Evolutionary conservation across 768 basidiomycete species (phyloP), one percentile per base, ranked within the genome.

Genomic region (Auricularia auricula-judae): DNA sequence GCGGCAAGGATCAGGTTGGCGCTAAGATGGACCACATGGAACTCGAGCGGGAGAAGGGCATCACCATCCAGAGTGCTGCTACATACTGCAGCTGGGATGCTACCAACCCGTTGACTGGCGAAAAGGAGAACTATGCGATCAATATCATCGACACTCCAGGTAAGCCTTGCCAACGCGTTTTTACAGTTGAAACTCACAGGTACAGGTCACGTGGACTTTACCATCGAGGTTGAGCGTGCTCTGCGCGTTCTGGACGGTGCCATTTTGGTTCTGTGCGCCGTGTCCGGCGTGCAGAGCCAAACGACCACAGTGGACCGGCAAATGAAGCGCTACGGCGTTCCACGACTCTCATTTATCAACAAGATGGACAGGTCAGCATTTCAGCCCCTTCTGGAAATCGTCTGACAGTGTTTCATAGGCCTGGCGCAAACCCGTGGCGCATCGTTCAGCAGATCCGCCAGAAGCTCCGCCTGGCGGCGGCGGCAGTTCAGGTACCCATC

Each of bases 21-120:
- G 97, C 97, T 7, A 99, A 99, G 80, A 99, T 99, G 97, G 97
- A 99, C 75, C 92, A 89, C 69, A 99, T 99, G 97, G 97, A 99
- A 67, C 80, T 99, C 3, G 97, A 99, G 74, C 82, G 96, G 59
- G 97, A 98, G 76, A 98, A 99, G 78, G 97, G 97, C 44, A 99
- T 99, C 70, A 99, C 97, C 39, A 99, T 99, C 67, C 97, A 99
- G 76, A 94, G 91, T 71, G 97, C 97, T 3, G 97, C 97, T 1
- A 98, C 97, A 0, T 99, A 95, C 76, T 96, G 93, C 69, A 96
- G 98, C 73, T 99, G 97, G 97, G 82, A 89, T 64, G 83, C 90
- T 0, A 82, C 78, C 2, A 79, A 86, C 62, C 84, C 86, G 3
- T 74, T 77, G 2, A 83, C 83, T 21, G 81, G 81, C 60, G 82